Conservation (phyloP, 2,329 filamentous ascomycete genomes). For the Diaporthe caulivora region DNA sequence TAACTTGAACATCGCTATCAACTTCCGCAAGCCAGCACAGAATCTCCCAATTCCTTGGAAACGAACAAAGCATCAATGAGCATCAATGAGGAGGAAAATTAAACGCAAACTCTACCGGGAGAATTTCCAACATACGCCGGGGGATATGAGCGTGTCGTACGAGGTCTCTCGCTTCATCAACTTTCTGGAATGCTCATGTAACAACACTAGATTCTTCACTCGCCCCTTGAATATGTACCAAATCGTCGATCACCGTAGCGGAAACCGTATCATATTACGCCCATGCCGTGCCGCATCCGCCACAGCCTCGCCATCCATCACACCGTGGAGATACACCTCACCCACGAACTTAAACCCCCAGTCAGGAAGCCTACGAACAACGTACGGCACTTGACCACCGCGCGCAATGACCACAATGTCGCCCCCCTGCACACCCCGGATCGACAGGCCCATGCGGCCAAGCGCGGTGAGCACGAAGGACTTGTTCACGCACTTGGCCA, state of each 20-base stretch:
- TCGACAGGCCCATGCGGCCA: neutral
- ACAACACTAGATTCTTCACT: too few relatives aligned
- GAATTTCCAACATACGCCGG: too few relatives aligned
- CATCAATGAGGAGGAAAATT: too few relatives aligned
- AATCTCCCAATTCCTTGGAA: too few relatives aligned
- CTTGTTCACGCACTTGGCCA: neutral
- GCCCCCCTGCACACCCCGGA: neutral
- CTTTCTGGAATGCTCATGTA: too few relatives aligned
- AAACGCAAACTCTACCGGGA: too few relatives aligned
- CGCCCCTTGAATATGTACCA: too few relatives aligned
- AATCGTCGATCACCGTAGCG: neutral
- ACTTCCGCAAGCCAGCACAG: too few relatives aligned
- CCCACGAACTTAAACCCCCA: neutral
- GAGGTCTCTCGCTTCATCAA: too few relatives aligned
- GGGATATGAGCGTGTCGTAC: too few relatives aligned
- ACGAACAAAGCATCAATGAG: too few relatives aligned
- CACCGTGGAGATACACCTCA: neutral
- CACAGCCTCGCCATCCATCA: neutral
- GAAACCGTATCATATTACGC: neutral
- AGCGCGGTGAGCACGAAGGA: neutral
- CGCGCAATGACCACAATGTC: neutral
- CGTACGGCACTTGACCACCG: neutral
- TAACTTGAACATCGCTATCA: too few relatives aligned
- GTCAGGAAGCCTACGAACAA: neutral
- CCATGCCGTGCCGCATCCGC: neutral